These are phyloP conservation scores for Pythium angustatum DNA, from an alignment of 352 stramenopile genomes.

Conservation along the genomic window DNA sequence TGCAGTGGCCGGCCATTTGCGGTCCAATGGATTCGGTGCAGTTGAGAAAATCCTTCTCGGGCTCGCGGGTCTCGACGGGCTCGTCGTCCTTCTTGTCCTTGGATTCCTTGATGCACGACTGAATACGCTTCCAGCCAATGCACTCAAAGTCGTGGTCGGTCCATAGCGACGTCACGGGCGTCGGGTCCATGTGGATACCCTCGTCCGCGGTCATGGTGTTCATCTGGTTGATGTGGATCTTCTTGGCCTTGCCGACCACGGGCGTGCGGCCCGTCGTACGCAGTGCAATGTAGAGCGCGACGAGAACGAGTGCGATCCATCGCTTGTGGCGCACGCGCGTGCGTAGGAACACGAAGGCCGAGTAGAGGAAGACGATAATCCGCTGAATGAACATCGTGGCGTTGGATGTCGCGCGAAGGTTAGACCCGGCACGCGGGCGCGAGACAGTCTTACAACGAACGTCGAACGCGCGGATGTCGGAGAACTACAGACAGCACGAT, in stretches of 20 bases:
- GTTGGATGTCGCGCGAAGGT: conserved; percentile 14
- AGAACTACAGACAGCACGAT: too few species aligned
- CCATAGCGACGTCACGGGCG: conserved; percentile 58
- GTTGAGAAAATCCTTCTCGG: conserved; percentile 73
- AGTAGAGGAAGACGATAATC: conserved; percentile 66
- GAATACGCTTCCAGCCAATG: conserved; percentile 81
- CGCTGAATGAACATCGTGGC: conserved; percentile 67
- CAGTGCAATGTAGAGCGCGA: conserved; percentile 53
- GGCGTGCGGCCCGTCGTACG: conserved; percentile 57
- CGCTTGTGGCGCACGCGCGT: conserved; percentile 71
- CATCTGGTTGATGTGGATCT: conserved; percentile 79
- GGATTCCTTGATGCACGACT: conserved; percentile 62
- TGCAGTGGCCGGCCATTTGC: conserved; percentile 82
- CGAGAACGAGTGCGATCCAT: conserved; percentile 58
- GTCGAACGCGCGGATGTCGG: too few species aligned
- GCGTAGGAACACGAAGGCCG: conserved; percentile 53
- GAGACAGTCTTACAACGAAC: too few species aligned
- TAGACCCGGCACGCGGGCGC: too few species aligned
- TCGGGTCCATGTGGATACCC: conserved; percentile 58
- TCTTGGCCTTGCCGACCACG: conserved; percentile 55
- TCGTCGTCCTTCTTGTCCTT: conserved; percentile 39
- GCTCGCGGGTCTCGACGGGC: conserved; percentile 38
- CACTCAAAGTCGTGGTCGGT: conserved; percentile 83
- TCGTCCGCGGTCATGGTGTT: conserved; percentile 64
- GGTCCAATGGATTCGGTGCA: conserved; percentile 69